Percentiles rank a stretch among this genome's conserved stretches.
Evolutionary conservation across 2,329 filamentous ascomycete genomes (phyloP).

Genomic region (Dryadomyces quercivorus): DNA sequence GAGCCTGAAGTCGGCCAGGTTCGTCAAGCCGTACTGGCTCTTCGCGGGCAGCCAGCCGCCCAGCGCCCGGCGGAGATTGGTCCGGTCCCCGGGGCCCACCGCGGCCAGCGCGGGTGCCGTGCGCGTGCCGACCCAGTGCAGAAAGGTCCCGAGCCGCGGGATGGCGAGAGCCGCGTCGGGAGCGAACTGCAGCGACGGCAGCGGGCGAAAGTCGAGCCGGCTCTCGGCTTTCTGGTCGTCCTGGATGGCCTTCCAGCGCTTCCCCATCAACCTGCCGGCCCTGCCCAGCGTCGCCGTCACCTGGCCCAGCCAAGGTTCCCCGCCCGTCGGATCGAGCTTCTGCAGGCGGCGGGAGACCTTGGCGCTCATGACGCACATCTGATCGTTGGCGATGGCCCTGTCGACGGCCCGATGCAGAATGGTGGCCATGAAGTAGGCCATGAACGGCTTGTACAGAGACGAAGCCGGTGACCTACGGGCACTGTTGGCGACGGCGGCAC

Average conservation of each 20-base stretch:
- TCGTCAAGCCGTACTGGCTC: background rate
- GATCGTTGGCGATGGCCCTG: background rate
- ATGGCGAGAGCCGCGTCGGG: background rate
- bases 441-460: background rate
- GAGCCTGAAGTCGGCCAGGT: background rate
- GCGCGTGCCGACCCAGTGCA: background rate
- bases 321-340: background rate
- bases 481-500: background rate
- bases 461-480: background rate
- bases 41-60: background rate
- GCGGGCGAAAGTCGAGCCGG: background rate
- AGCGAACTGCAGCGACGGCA: background rate
- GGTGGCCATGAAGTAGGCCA: background rate
- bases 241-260: background rate
- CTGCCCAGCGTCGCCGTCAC: background rate
- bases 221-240: background rate
- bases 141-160: background rate
- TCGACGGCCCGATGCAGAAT: background rate
- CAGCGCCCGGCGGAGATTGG: too few relatives aligned
- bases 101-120: too few relatives aligned
- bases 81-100: background rate
- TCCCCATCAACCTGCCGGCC: background rate
- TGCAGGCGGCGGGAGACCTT: background rate
- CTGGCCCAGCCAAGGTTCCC: background rate
- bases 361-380: background rate